Conservation (phyloP, 768 basidiomycete genomes). For the Suillus subluteus region DNA sequence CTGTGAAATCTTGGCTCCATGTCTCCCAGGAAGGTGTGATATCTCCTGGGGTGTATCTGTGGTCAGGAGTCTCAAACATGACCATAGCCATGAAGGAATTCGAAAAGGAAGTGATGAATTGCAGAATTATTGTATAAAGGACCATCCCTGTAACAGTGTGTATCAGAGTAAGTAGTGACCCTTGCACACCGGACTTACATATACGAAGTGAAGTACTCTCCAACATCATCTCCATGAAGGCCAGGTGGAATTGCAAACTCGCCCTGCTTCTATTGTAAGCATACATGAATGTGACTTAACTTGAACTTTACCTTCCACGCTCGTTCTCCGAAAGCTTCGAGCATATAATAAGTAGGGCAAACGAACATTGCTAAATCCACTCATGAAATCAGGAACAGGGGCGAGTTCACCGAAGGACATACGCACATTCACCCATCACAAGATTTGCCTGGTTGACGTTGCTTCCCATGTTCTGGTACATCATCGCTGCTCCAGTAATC, state of each 20-base stretch:
- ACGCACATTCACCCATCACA: slow-evolving; percentile 46
- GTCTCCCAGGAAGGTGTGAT: slow-evolving; percentile 24
- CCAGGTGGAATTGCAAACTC: slow-evolving; percentile 36
- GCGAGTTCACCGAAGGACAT: neutral
- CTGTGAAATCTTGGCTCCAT: slow-evolving; percentile 26
- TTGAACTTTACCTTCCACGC: slow-evolving; percentile 33
- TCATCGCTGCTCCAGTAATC: slow-evolving; percentile 23
- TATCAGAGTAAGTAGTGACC: neutral
- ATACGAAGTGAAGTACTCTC: slow-evolving; percentile 43
- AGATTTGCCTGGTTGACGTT: slow-evolving; percentile 36
- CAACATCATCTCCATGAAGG: slow-evolving; percentile 36
- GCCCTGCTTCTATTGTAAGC: slow-evolving; percentile 16
- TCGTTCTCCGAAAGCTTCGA: slow-evolving; percentile 24
- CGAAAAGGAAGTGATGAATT: slow-evolving; percentile 33
- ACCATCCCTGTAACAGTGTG: neutral
- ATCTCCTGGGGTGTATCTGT: slow-evolving; percentile 19
- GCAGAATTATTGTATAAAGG: slow-evolving; percentile 29
- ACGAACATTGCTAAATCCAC: slow-evolving; percentile 29
- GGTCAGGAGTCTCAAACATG: slow-evolving; percentile 27
- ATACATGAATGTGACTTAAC: slow-evolving; percentile 24
- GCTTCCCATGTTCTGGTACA: slow-evolving; percentile 38
- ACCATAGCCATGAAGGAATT: slow-evolving; percentile 31
- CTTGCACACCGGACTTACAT: slow-evolving; percentile 27
- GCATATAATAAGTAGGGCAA: slow-evolving; percentile 25
- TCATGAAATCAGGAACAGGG: neutral